These are phyloP conservation scores for Microcera coccophila DNA, from an alignment of 2,329 filamentous ascomycete species.

Conservation along the genomic window DNA sequence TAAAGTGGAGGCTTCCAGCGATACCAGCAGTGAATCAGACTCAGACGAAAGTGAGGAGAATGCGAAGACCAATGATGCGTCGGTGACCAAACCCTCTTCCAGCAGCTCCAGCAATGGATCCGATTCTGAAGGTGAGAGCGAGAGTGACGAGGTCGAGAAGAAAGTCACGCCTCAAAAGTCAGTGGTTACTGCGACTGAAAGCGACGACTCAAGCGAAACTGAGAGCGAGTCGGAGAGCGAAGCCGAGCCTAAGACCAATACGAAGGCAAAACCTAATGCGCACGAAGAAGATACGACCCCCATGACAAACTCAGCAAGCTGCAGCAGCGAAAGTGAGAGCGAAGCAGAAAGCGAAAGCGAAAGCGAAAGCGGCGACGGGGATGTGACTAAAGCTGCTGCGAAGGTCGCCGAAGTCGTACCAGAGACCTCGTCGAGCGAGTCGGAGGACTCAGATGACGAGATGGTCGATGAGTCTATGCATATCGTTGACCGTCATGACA, in stretches of 20 bases:
- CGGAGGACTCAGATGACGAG: slow-evolving; percentile 28
- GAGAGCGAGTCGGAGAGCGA: slow-evolving; percentile 24
- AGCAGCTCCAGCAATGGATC: slow-evolving; percentile 24
- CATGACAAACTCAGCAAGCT: slow-evolving; percentile 7
- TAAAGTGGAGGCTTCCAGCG: slow-evolving; percentile 18
- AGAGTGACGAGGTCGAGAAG: slow-evolving; percentile 21
- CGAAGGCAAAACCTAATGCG: slow-evolving; percentile 7
- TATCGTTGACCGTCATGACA: slow-evolving; percentile 30
- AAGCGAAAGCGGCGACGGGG: slow-evolving; percentile 19
- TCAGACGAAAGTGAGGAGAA: slow-evolving; percentile 22
- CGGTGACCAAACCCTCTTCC: slow-evolving; percentile 12
- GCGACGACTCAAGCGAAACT: slow-evolving; percentile 26
- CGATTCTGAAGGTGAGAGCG: slow-evolving; percentile 28
- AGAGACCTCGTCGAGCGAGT: slow-evolving; percentile 20
- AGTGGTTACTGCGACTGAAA: slow-evolving; percentile 17
- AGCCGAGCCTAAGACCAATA: slow-evolving; percentile 17
- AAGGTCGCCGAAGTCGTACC: slow-evolving; percentile 6
- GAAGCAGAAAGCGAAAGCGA: slow-evolving; percentile 12
- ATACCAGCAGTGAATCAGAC: slow-evolving; percentile 30
- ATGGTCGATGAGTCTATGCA: slow-evolving; percentile 40
- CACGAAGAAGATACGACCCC: slow-evolving; percentile 15
- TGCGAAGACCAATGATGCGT: slow-evolving; percentile 20
- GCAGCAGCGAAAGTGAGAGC: slow-evolving; percentile 19
- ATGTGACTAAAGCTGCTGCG: slow-evolving; percentile 5
- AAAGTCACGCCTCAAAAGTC: slow-evolving; percentile 18